Evolutionary conservation across 2,329 filamentous ascomycete genomes (phyloP), one percentile per base, ranked within the genome.

Genomic region (Microdochium trichocladiopsis): DNA sequence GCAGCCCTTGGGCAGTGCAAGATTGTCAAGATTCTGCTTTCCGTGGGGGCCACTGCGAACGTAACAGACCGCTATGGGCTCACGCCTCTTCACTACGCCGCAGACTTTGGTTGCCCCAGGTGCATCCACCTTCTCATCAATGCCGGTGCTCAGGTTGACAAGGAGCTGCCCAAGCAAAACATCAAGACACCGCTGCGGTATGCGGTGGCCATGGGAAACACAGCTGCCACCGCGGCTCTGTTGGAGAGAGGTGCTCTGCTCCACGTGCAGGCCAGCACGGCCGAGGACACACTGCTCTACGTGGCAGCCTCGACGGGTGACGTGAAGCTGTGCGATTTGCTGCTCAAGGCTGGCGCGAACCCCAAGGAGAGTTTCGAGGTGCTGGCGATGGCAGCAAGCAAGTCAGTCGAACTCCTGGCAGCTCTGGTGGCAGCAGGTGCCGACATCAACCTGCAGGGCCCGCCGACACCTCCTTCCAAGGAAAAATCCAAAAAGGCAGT

Each of bases 61-160:
- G 43, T 23, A 22, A 2, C 24, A 33, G 54, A 56, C 28, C 50
- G 48, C 10, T 52, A 47, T n/a, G 50, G 50, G 4, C 25, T 45
- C 9, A 56, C 54, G 28, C 50, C 54, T 16, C 36, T 56, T 41
- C 54, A 56, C 43, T 56, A 53, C 22, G 54, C 54, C n/a, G 54
- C 54, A 21, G 54, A 56, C 21, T 54, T 56, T 45, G 54, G 54
- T 24, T 56, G 54, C 21, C 23, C 52, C 5, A 33, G 21, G 18
- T 56, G 52, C 23, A 24, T 56, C 1, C 16, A 48, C n/a, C 48
- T 54, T 9, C 54, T 56, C 25, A 43, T 51, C 8, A 36, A n/a
- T 9, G 54, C 50, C 2, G 52, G 50, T 21, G 54, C 50, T 21
- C 50, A 51, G 16, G 48, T 52, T 10, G 31, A 52, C 45, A 36